phyloP scores from a whole-genome alignment of 495 filamentous ascomycete species.

The Tuber melanosporum region DNA sequence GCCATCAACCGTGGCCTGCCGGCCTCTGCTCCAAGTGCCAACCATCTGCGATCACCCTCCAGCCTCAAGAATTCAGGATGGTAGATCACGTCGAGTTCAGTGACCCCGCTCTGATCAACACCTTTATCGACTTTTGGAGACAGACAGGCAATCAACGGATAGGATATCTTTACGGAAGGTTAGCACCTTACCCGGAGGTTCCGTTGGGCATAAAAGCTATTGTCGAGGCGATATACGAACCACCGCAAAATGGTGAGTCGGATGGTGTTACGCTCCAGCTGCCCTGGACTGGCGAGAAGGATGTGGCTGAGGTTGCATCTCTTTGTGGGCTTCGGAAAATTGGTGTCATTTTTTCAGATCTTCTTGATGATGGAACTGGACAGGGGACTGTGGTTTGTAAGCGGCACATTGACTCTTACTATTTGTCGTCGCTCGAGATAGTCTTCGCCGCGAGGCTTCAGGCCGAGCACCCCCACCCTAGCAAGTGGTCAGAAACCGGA shows the following conservation, averaged over 20 bases:
- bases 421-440: constrained; percentile 85
- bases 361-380: constrained; percentile 71
- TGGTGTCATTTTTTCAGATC: constrained; percentile 91
- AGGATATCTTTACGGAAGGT: constrained; percentile 85
- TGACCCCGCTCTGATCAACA: constrained; percentile 70
- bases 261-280: constrained; percentile 76
- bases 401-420: constrained; percentile 91
- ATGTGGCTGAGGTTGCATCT: constrained; percentile 71
- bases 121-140: constrained; percentile 85
- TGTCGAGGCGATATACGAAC: constrained; percentile 96
- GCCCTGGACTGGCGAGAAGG: constrained; percentile 80
- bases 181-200: constrained; percentile 85
- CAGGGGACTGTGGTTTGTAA: constrained; percentile 88
- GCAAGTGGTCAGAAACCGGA: constrained; percentile 95
- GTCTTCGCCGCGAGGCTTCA: constrained; percentile 82
- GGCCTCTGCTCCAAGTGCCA: constrained; percentile 99
- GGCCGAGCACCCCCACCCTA: constrained; percentile 76
- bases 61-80: constrained; percentile 92
- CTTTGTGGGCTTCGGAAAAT: constrained; percentile 84
- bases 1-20: constrained; percentile 87
- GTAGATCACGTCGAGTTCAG: constrained; percentile 98
- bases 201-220: constrained; percentile 93
- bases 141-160: constrained; percentile 69
- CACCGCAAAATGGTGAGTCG: constrained; percentile 81
- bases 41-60: constrained; percentile 90